Evolutionary conservation across 2,329 filamentous ascomycete species (phyloP).

Genomic region (Zymoseptoria crescenta): DNA sequence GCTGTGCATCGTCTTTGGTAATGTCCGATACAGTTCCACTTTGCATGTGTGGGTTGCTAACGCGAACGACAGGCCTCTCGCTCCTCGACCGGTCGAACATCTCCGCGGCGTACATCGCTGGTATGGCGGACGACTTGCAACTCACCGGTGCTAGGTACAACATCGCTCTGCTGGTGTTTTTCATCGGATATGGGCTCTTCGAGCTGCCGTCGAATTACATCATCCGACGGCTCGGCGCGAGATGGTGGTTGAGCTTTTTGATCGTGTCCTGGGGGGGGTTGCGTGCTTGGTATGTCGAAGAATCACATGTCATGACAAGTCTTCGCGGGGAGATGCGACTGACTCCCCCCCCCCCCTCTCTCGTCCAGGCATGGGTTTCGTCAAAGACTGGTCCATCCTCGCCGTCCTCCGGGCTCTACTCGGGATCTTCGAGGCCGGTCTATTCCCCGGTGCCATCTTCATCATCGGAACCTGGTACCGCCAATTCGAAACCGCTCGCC

Average conservation of each 20-base stretch:
- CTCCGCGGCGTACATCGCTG: constrained; percentile 64
- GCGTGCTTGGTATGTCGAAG: constrained; percentile 45
- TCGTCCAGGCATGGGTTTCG: constrained; percentile 48
- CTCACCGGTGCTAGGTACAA: constrained; percentile 24
- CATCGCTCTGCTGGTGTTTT: constrained; percentile 28
- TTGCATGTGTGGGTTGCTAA: no score
- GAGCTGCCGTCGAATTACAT: constrained; percentile 28
- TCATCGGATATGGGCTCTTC: constrained; percentile 28
- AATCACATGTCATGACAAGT: no score
- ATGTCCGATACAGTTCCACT: no score
- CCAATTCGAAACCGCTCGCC: constrained; percentile 24
- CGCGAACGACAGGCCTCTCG: no score
- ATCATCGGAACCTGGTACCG: constrained; percentile 24
- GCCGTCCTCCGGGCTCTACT: constrained; percentile 50
- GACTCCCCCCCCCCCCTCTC: no score
- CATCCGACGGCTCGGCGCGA: constrained; percentile 27
- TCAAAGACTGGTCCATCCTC: constrained; percentile 44
- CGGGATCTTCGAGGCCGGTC: constrained; percentile 53
- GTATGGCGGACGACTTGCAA: constrained; percentile 35
- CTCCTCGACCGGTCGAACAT: constrained; percentile 74
- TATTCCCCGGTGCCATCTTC: constrained; percentile 32
- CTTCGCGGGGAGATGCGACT: not conserved
- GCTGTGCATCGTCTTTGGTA: constrained; percentile 28
- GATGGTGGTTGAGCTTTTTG: constrained; percentile 26
- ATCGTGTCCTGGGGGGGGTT: constrained; percentile 49